Conservation (phyloP, 2,329 filamentous ascomycete species). For the Xylariaceae sp. region DNA sequence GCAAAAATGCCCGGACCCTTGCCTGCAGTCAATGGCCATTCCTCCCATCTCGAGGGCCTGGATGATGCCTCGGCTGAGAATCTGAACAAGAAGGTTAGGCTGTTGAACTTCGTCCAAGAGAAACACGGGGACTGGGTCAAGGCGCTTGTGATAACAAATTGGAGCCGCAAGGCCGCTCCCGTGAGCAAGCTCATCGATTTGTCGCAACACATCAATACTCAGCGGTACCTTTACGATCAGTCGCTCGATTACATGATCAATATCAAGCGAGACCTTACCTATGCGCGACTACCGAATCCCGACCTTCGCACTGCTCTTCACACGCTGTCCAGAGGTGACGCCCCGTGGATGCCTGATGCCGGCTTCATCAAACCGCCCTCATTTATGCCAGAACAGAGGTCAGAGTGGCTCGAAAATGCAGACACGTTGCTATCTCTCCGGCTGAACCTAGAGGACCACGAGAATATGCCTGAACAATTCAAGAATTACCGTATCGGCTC, state of each 20-base stretch:
- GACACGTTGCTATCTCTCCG: slow-evolving; percentile 80
- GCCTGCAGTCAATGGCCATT: slow-evolving; percentile 48
- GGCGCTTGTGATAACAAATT: slow-evolving; percentile 82
- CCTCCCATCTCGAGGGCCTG: slow-evolving; percentile 31
- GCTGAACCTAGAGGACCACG: slow-evolving; percentile 77
- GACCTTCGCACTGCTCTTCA: slow-evolving; percentile 88
- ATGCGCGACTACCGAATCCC: slow-evolving; percentile 77
- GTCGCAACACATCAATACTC: slow-evolving; percentile 65
- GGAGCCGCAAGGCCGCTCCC: slow-evolving; percentile 74
- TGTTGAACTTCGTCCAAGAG: slow-evolving; percentile 75
- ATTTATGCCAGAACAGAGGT: slow-evolving; percentile 66
- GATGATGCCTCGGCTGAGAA: slow-evolving; percentile 63
- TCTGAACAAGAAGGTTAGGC: slow-evolving; percentile 66
- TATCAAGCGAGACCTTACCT: slow-evolving; percentile 68
- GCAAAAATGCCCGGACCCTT: slow-evolving; percentile 61
- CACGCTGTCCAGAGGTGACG: slow-evolving; percentile 73
- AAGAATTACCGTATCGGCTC: slow-evolving; percentile 72
- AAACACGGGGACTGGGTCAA: slow-evolving; percentile 90
- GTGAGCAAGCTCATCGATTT: slow-evolving; percentile 88
- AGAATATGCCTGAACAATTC: slow-evolving; percentile 71
- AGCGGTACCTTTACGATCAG: slow-evolving; percentile 56
- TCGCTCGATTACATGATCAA: slow-evolving; percentile 62
- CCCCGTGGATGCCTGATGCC: slow-evolving; percentile 76
- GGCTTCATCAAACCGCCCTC: slow-evolving; percentile 72
- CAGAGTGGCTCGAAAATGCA: slow-evolving; percentile 72